A percentile compares a stretch with the other conserved stretches of the same genome.
These are phyloP conservation scores for Fusarium algeriense DNA, from an alignment of 2,329 filamentous ascomycete species.

Conservation along the genomic window DNA sequence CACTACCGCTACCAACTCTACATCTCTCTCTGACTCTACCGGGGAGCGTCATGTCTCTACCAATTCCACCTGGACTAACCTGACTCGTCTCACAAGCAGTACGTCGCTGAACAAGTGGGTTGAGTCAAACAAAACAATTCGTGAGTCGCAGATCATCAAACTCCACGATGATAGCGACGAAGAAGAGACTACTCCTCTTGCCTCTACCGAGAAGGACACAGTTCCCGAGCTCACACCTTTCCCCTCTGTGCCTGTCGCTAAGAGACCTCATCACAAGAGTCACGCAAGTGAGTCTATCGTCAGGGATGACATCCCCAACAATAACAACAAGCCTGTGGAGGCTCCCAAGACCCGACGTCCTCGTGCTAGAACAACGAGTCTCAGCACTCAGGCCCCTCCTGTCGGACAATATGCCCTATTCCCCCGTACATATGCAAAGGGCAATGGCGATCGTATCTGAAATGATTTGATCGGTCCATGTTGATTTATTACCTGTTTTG, in stretches of 20 bases:
- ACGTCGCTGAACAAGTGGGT: constrained; percentile 57
- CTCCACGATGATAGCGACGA: constrained; percentile 38
- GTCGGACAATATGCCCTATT: constrained; percentile 63
- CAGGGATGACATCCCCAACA: constrained; percentile 46
- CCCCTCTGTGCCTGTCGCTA: constrained; percentile 41
- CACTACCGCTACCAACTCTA: constrained; percentile 64
- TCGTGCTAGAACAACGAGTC: constrained; percentile 61
- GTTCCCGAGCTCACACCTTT: constrained; percentile 53
- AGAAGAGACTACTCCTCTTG: constrained; percentile 44
- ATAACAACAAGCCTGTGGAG: constrained; percentile 49
- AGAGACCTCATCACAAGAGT: constrained; percentile 50
- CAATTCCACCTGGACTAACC: constrained; percentile 65
- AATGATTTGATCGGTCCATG: neutral
- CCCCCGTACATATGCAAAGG: constrained; percentile 53
- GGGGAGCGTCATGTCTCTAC: constrained; percentile 66
- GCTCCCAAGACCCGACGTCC: constrained; percentile 50
- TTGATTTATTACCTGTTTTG: constrained; percentile 15
- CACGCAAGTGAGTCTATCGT: constrained; percentile 55
- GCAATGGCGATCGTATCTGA: constrained; percentile 51
- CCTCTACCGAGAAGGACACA: constrained; percentile 49
- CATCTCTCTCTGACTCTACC: constrained; percentile 60
- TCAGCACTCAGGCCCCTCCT: constrained; percentile 57
- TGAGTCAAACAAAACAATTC: constrained; percentile 50
- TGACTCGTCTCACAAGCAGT: constrained; percentile 68
- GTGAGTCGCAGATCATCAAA: constrained; percentile 45